Percentiles rank a stretch among this genome's conserved stretches.
These are phyloP conservation scores for Aspergillus sergii DNA, from an alignment of 2,329 filamentous ascomycete genomes.

Conservation along the genomic window DNA sequence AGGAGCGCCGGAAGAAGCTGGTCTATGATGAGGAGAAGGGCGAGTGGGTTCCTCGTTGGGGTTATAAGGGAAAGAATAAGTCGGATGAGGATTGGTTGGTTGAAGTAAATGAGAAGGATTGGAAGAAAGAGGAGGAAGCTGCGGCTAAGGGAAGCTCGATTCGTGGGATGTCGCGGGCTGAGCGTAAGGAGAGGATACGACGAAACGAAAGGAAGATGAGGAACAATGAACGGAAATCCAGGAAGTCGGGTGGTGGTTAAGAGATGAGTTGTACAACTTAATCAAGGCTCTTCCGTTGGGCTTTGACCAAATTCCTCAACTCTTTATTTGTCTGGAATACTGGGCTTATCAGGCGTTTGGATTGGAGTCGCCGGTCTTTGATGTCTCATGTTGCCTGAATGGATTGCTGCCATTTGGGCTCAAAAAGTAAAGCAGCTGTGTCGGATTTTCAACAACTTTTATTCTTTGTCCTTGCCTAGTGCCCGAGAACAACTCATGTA, in stretches of 20 bases:
- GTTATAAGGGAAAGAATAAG: conserved; percentile 89
- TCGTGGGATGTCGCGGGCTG: conserved; percentile 66
- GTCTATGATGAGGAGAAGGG: conserved; percentile 81
- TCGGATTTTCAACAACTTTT: conserved; percentile 1
- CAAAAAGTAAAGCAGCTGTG: conserved; percentile 17
- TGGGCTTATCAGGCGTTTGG: conserved; percentile 28
- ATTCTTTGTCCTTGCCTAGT: not conserved
- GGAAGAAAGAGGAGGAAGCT: conserved; percentile 65
- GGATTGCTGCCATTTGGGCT: conserved; percentile 4
- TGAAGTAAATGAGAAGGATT: conserved; percentile 80
- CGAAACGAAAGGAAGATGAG: conserved; percentile 68
- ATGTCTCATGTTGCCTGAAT: conserved; percentile 16
- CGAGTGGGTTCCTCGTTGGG: conserved; percentile 94
- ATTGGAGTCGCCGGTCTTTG: conserved; percentile 26
- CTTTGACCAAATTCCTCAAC: conserved; percentile 12
- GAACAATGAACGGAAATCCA: conserved; percentile 62
- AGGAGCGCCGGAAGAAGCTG: conserved; percentile 66
- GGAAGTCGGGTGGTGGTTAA: conserved; percentile 32
- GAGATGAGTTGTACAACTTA: conserved; percentile 4
- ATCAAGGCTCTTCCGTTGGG: conserved; percentile 13
- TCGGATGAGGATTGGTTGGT: conserved; percentile 83
- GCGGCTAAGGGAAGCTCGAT: conserved; percentile 64
- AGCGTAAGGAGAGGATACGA: conserved; percentile 67
- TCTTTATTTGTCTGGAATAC: conserved; percentile 20
- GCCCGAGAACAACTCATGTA: not conserved